Evolutionary conservation across 2,329 filamentous ascomycete species (phyloP).

Genomic region (Akanthomyces lecanii): DNA sequence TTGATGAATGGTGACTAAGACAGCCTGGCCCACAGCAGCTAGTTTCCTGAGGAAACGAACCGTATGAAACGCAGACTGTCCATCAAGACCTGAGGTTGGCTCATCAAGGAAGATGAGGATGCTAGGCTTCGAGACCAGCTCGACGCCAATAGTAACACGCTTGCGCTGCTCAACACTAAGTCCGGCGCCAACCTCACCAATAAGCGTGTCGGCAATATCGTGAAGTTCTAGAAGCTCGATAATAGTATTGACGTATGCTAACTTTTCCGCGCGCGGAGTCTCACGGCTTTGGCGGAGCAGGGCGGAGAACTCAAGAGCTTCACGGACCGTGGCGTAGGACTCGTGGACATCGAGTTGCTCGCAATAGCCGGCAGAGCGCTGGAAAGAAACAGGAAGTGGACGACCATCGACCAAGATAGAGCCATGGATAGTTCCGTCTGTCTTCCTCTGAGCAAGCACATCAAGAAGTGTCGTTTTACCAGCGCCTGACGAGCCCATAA

Average conservation of each 20-base stretch:
- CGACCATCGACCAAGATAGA: conserved; percentile 73
- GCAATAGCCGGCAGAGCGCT: conserved; percentile 74
- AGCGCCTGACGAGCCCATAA: conserved; percentile 80
- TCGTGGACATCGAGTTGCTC: conserved; percentile 80
- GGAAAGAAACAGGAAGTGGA: conserved; percentile 67
- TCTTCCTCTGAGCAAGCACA: conserved; percentile 74
- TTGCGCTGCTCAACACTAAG: conserved; percentile 52
- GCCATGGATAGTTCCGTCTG: conserved; percentile 70
- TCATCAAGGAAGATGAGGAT: conserved; percentile 59
- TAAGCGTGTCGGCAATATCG: conserved; percentile 45
- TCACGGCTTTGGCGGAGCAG: conserved; percentile 66
- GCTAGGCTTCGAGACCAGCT: conserved; percentile 57
- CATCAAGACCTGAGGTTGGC: conserved; percentile 63
- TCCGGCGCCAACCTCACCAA: conserved; percentile 47
- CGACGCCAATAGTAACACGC: conserved; percentile 56
- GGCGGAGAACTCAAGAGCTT: conserved; percentile 71
- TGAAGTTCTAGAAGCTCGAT: conserved; percentile 58
- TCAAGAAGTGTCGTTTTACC: conserved; percentile 85
- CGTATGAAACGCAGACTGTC: conserved; percentile 62
- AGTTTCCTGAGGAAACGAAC: conserved; percentile 65
- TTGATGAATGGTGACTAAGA: conserved; percentile 68
- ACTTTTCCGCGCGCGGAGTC: conserved; percentile 61
- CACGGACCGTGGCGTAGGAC: conserved; percentile 67
- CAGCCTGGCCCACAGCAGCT: conserved; percentile 61
- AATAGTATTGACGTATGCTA: conserved; percentile 72